Conservation (phyloP, 2,329 filamentous ascomycete genomes). For the Arthrobotrys iridis region DNA sequence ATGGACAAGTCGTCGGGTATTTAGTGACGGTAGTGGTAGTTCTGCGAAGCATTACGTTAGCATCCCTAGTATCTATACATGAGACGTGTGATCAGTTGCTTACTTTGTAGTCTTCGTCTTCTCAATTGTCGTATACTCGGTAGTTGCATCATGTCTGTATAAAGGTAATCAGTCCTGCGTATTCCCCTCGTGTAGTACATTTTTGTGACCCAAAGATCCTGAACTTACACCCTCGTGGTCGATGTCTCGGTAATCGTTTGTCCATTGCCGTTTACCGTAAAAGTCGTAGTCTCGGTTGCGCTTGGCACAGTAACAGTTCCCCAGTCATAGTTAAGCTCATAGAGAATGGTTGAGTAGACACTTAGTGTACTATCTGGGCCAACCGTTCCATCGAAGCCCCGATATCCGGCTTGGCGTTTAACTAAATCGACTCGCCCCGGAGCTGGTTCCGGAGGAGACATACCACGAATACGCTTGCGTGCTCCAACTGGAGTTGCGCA, state of each 20-base stretch:
- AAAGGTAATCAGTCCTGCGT: background rate
- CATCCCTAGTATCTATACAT: background rate
- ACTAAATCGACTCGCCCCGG: background rate
- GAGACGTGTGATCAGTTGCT: background rate
- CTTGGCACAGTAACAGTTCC: conserved; percentile 8
- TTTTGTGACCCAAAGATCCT: background rate
- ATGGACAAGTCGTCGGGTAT: conserved; percentile 15
- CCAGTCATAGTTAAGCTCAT: conserved; percentile 10
- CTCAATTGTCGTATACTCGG: conserved; percentile 9
- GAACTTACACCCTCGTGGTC: conserved; percentile 23
- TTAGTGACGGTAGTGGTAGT: conserved; percentile 28
- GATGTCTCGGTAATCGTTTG: conserved; percentile 13
- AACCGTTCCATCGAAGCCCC: conserved; percentile 21
- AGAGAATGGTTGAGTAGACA: conserved; percentile 25
- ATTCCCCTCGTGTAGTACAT: too few relatives aligned
- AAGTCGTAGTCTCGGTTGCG: conserved; percentile 4
- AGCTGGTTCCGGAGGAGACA: background rate
- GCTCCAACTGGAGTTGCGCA: background rate
- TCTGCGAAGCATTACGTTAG: background rate
- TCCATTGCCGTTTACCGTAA: conserved; percentile 15
- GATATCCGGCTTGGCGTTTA: conserved; percentile 28
- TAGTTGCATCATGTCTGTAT: conserved; percentile 31
- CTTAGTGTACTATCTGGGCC: conserved; percentile 9
- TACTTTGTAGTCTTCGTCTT: conserved; percentile 29
- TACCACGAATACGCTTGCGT: background rate